phyloP scores from a whole-genome alignment of 257 asterid species.

The Primulina huaijiensis region DNA sequence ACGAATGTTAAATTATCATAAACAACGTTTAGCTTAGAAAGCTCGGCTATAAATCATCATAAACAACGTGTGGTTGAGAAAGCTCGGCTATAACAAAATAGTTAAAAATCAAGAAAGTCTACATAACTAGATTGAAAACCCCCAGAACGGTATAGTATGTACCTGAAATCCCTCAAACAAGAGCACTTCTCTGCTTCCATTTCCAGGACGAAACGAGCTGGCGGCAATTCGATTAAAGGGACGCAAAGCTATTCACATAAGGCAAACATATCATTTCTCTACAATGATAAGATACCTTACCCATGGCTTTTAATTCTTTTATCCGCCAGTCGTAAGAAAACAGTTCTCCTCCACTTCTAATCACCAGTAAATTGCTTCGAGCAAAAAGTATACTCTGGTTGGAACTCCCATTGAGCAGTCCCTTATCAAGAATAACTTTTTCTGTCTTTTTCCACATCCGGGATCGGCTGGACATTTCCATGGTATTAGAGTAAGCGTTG shows the following conservation, averaged over 20 bases:
- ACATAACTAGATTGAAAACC: background rate
- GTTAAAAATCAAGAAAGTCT: background rate
- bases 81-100: background rate
- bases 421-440: constrained; percentile 24
- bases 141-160: background rate
- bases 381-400: constrained; percentile 11
- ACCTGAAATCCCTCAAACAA: background rate
- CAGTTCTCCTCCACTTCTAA: constrained; percentile 11
- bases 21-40: background rate
- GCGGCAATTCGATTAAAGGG: constrained; percentile 20
- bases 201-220: background rate
- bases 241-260: constrained; percentile 49
- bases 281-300: background rate
- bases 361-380: constrained; percentile 30
- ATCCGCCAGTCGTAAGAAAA: constrained; percentile 28
- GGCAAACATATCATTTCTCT: constrained; percentile 23
- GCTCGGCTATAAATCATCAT: background rate
- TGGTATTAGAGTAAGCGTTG: constrained; percentile 35
- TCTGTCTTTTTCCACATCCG: constrained; percentile 26
- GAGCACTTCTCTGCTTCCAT: background rate
- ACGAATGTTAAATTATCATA: background rate
- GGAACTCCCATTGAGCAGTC: constrained; percentile 8
- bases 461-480: constrained; percentile 28
- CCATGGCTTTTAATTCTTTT: constrained; percentile 26
- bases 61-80: background rate